Base-by-base conservation (phyloP, 371 early-diverging fungal genomes). In the Mortierella sp. region DNA sequence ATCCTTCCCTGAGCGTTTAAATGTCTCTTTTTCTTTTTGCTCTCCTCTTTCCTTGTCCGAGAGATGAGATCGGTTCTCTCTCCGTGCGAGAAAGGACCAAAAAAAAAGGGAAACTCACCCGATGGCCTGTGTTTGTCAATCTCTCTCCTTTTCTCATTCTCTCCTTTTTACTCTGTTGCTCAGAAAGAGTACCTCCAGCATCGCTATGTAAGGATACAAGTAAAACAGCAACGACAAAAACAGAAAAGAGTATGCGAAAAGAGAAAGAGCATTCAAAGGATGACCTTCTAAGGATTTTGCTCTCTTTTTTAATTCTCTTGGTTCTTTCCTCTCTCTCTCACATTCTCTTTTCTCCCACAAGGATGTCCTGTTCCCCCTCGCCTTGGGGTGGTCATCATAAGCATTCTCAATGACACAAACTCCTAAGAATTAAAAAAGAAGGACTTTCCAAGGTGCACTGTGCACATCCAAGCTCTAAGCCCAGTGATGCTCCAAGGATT, bases 191-290 rank as follows among this genome's bases (percentile, higher is more conserved):
- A 16, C 50, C 50, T 50, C 11, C 16, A 38, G 42, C 42, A 38
- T 50, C 16, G 63, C 63, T 63, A 63, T 63, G 63, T 63, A 42
- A 68, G 42, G 68, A 42, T 21, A 50, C 11, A 68, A 24, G 34
- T 9, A 24, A 42, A 68, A 68, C 68, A 38, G 2, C 42, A 42
- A 68, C 68, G 44, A 42, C 63, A 34, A 63, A 31, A 57, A 31
- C 60, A 50, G 50, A 50, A 9, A 50, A 11, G 50, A 50, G 50
- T 50, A 50, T 50, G 13, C 50, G 16, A 50, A 16, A 2, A 16
- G 60, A 60, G 60, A 58, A 13, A 9, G 68, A 68, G 68, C 68
- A 42, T 38, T 68, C 68, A 24, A 68, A 68, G 42, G 68, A 68
- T 38, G 68, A 68, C n/a, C n/a, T 42, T 68, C 21, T 24, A 7